phyloP scores from a whole-genome alignment of 2,329 filamentous ascomycete species.

The Huntiella moniliformis region DNA sequence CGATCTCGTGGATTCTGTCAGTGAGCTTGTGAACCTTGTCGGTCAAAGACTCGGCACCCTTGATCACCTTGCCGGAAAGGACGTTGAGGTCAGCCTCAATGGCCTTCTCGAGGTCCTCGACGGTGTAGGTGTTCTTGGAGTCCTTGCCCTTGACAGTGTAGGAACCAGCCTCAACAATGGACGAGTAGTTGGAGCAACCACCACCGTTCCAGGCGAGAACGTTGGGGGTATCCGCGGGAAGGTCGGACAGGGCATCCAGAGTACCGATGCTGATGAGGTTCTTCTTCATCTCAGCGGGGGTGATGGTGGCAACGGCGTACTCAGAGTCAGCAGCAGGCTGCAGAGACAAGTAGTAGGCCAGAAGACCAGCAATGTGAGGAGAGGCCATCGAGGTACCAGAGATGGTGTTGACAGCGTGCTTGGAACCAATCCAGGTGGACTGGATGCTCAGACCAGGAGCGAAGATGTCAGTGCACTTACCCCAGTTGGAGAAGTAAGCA shows the following conservation, averaged over 20 bases:
- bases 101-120: constrained; percentile 42
- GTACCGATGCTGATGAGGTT: constrained; percentile 73
- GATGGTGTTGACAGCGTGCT: constrained; percentile 94
- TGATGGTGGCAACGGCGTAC: constrained; percentile 75
- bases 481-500: constrained; percentile 99
- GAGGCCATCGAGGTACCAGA: constrained; percentile 99
- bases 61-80: constrained; percentile 36
- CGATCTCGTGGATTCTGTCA: constrained; percentile 42
- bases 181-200: constrained; percentile 75
- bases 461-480: constrained; percentile 98
- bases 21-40: constrained; percentile 42
- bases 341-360: constrained; percentile 95
- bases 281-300: constrained; percentile 84
- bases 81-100: constrained; percentile 43
- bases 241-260: constrained; percentile 54
- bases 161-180: constrained; percentile 56
- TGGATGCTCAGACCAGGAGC: constrained; percentile 91
- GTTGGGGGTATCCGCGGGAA: constrained; percentile 77
- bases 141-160: constrained; percentile 39
- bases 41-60: constrained; percentile 32
- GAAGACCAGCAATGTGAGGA: constrained; percentile 84
- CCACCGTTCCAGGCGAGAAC: constrained; percentile 98
- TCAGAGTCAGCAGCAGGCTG: constrained; percentile 80
- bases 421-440: constrained; percentile 96
- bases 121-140: constrained; percentile 17